Base-by-base conservation (phyloP, 2,329 filamentous ascomycete genomes). In the Phyllosticta citriasiana region DNA sequence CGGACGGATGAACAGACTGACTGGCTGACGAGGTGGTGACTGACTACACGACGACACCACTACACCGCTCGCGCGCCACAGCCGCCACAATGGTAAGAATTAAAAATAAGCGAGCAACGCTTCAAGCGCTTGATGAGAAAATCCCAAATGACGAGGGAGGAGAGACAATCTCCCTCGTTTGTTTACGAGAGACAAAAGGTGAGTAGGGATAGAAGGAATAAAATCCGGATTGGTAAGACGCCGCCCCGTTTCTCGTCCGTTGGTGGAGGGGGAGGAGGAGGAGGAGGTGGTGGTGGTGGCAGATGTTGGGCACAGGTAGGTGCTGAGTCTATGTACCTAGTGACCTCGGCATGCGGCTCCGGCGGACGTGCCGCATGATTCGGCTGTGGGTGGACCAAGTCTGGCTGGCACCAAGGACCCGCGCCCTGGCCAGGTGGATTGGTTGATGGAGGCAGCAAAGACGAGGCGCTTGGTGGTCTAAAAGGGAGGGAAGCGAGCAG, bases 351-450 rank as follows among this genome's bases (percentile, higher is more conserved):
- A 58, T 58, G 57, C 47, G 57, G 55, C 35, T n/a, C 25, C 12
- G 53, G 25, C 53, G 22, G 22, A 10, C 33, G 55, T 40, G 55
- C 55, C 55, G 55, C 55, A 57, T 57, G 55, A 57, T 57, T 22
- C 55, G 35, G 40, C 40, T 16, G 40, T n/a, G 40, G 40, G 16
- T 19, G 40, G 40, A n/a, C 40, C 14, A 47, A 47, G 40, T 47
- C 40, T 47, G 16, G 40, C 40, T 47, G 16, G 40, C 40, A 47
- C 40, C 40, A 47, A 47, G 40, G 40, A 47, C 40, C 16, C 40
- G 40, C 40, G 40, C 40, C 40, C 12, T 47, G 40, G 40, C 40
- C 40, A 47, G 40, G 40, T 47, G 40, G 40, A 7, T 47, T 47
- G 14, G 40, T 47, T 47, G 40, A 47, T 47, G 33, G 40, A 47